A percentile compares a stretch with the other conserved stretches of the same genome.
phyloP scores from a whole-genome alignment of 257 asterid genomes.

The Plantago ovata region DNA sequence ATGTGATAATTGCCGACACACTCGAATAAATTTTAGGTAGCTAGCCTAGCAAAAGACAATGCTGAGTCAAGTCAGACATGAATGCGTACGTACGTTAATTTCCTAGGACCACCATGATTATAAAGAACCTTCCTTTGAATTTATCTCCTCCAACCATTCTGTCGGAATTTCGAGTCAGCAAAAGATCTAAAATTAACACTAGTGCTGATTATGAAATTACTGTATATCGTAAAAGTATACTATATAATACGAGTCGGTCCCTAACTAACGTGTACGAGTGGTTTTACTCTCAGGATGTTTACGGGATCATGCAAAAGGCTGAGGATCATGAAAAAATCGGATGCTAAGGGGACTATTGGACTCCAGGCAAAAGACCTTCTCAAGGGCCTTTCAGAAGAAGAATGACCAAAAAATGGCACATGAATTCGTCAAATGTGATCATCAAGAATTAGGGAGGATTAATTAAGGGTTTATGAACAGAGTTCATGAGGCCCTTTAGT shows the following conservation, averaged over 20 bases:
- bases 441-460: no score
- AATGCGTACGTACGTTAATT: slow-evolving; percentile 13
- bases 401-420: slow-evolving; percentile 6
- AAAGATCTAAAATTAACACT: no score
- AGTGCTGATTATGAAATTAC: no score
- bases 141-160: background rate
- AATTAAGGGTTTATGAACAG: no score
- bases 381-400: slow-evolving; percentile 37
- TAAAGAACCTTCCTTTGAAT: background rate
- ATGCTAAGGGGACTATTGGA: slow-evolving; percentile 42
- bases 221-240: no score
- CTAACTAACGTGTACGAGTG: background rate
- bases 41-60: slow-evolving; percentile 8
- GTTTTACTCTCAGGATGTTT: slow-evolving; percentile 55
- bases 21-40: slow-evolving; percentile 15
- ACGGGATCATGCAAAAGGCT: slow-evolving; percentile 64
- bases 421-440: no score
- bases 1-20: slow-evolving; percentile 32
- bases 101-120: slow-evolving; percentile 18
- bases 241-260: background rate
- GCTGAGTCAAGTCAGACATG: slow-evolving; percentile 25
- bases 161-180: no score
- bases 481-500: no score
- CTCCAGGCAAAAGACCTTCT: slow-evolving; percentile 49
- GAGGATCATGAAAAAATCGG: slow-evolving; percentile 75